phyloP scores from a whole-genome alignment of 2,329 filamentous ascomycete species.

The Fusarium papillatum region DNA sequence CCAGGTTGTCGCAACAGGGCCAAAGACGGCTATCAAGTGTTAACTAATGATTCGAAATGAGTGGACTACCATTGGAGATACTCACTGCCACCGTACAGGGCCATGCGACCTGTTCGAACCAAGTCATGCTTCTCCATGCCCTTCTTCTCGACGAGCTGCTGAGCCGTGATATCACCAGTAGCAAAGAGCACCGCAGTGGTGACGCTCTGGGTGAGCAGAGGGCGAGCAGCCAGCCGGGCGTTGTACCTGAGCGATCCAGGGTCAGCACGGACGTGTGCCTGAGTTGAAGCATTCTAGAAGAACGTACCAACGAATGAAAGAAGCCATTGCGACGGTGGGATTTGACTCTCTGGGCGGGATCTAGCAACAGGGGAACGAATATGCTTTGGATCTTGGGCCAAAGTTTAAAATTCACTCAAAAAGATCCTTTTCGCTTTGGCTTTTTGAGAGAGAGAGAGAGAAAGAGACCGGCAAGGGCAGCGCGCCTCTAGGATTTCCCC shows the following conservation, averaged over 20 bases:
- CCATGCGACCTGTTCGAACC: conserved; percentile 82
- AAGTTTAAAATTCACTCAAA: conserved; percentile 31
- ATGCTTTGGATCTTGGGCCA: conserved; percentile 13
- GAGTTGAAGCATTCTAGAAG: background rate
- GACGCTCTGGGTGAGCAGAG: conserved; percentile 90
- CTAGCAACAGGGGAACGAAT: background rate
- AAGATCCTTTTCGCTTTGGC: background rate
- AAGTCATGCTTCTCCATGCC: conserved; percentile 83
- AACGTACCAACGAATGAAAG: conserved; percentile 50
- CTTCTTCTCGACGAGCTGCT: conserved; percentile 89
- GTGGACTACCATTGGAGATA: conserved; percentile 31
- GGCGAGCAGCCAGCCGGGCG: conserved; percentile 81
- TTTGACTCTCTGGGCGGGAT: background rate
- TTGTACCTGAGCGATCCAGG: conserved; percentile 78
- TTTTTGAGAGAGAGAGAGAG: conserved; percentile 3
- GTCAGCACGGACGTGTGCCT: conserved; percentile 27
- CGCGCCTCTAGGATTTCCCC: conserved; percentile 3
- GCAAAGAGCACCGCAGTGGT: conserved; percentile 95
- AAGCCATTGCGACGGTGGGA: conserved; percentile 38
- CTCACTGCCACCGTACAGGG: conserved; percentile 82
- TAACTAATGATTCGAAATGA: conserved; percentile 10
- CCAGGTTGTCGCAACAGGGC: conserved; percentile 90
- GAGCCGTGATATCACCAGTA: conserved; percentile 90
- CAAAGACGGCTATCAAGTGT: conserved; percentile 76
- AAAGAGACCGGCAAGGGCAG: background rate